Conservation (phyloP, 495 filamentous ascomycete genomes). For the Hypoxylon trugodes region DNA sequence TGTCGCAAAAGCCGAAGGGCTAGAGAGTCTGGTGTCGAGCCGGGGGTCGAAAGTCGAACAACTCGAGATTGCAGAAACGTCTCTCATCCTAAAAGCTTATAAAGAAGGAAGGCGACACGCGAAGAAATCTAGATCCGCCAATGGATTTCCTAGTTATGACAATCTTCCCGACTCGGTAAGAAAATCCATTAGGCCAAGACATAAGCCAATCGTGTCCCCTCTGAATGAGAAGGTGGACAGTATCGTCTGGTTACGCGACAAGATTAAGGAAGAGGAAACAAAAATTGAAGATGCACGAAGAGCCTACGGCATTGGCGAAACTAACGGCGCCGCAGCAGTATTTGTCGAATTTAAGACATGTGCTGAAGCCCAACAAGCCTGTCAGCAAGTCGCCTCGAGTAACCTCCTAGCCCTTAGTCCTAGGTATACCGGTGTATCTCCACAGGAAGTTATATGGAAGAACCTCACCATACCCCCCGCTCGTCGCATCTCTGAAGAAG, state of each 20-base stretch:
- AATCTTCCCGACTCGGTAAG: slow-evolving; percentile 56
- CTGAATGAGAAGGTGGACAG: slow-evolving; percentile 72
- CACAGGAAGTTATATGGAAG: slow-evolving; percentile 83
- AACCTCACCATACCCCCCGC: slow-evolving; percentile 84
- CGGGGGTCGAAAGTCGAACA: slow-evolving; percentile 67
- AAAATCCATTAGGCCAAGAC: slow-evolving; percentile 63
- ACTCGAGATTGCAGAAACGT: slow-evolving; percentile 72
- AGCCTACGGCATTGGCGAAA: slow-evolving; percentile 65
- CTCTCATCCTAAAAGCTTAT: slow-evolving; percentile 69
- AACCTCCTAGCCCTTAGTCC: slow-evolving; percentile 84
- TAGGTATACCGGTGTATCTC: slow-evolving; percentile 80
- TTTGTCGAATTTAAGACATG: slow-evolving; percentile 87
- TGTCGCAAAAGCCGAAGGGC: slow-evolving; percentile 61
- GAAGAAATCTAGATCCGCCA: slow-evolving; percentile 58
- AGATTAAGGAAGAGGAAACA: slow-evolving; percentile 76
- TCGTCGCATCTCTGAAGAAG: slow-evolving; percentile 74
- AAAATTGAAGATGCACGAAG: slow-evolving; percentile 76
- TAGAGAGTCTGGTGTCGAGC: slow-evolving; percentile 65
- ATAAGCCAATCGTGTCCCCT: slow-evolving; percentile 63
- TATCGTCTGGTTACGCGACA: slow-evolving; percentile 81
- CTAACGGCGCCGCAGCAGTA: slow-evolving; percentile 59
- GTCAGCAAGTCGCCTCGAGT: slow-evolving; percentile 81
- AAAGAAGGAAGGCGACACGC: slow-evolving; percentile 57
- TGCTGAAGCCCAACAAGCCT: slow-evolving; percentile 81
- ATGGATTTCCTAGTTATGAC: slow-evolving; percentile 61